A percentile compares a stretch with the other conserved stretches of the same genome.
Evolutionary conservation across 1,284 basidiomycete species (phyloP).

Genomic region (Marasmius sp.): DNA sequence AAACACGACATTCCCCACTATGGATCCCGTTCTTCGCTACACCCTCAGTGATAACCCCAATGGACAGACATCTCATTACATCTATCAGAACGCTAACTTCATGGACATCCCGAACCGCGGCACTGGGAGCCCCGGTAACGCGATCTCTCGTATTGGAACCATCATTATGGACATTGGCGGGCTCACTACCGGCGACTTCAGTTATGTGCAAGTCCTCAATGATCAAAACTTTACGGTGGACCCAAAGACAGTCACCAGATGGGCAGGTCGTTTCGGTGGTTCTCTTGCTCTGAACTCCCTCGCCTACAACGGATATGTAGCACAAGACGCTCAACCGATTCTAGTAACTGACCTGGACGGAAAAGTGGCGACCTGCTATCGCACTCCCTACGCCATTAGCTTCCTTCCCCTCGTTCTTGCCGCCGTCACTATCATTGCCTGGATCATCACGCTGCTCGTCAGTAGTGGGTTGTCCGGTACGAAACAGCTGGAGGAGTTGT

Average conservation of each 20-base stretch:
- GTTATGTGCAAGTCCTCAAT: background rate
- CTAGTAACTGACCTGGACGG: conserved; percentile 7
- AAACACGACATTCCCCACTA: background rate
- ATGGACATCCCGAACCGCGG: background rate
- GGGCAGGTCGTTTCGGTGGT: conserved; percentile 5
- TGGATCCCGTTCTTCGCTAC: conserved; percentile 15
- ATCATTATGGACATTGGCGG: conserved; percentile 1
- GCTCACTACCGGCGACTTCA: background rate
- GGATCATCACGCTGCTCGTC: background rate
- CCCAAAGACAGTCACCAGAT: conserved; percentile 1
- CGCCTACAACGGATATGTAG: conserved; percentile 10
- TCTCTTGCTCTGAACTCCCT: conserved; percentile 4
- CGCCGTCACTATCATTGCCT: background rate
- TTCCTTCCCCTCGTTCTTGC: conserved; percentile 7
- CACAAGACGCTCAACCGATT: background rate
- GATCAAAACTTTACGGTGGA: background rate
- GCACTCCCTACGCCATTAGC: conserved; percentile 5
- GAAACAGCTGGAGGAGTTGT: background rate
- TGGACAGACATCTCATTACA: conserved; percentile 14
- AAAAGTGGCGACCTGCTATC: conserved; percentile 6
- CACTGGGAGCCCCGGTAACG: conserved; percentile 1
- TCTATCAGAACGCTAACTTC: conserved; percentile 6
- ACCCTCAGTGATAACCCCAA: conserved; percentile 16
- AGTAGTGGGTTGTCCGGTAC: background rate
- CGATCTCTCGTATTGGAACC: background rate